Conservation (phyloP, 208 protist species). For the Angomonas deanei region DNA sequence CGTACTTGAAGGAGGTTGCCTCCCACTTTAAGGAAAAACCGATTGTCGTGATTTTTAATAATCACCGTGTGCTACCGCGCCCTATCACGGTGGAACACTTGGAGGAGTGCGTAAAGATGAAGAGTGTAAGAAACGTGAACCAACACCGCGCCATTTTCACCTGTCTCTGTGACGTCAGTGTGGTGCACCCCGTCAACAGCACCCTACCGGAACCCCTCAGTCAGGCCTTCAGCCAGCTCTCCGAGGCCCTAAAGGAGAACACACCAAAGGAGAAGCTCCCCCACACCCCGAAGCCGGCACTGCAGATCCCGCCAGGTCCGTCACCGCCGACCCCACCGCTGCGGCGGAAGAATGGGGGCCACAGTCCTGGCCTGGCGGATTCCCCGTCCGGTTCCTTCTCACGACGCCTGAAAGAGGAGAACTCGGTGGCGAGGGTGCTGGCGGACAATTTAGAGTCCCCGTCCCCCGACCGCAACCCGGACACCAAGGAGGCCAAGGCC, state of each 20-base stretch:
- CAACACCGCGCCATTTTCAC: constrained; percentile 35
- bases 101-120: constrained; percentile 27
- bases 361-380: too few relatives aligned
- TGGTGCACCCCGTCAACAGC: constrained; percentile 48
- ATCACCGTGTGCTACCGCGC: constrained; percentile 45
- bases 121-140: constrained; percentile 25
- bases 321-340: background rate
- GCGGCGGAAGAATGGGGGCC: too few relatives aligned
- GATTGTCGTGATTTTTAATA: constrained; percentile 80
- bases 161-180: constrained; percentile 67
- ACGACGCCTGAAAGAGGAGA: too few relatives aligned
- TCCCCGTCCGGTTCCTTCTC: too few relatives aligned
- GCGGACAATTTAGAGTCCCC: background rate
- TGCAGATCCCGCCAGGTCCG: background rate
- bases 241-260: constrained; percentile 20
- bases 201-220: constrained; percentile 31
- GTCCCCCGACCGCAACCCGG: background rate
- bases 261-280: constrained; percentile 7
- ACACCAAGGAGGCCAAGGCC: background rate
- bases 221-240: constrained; percentile 35
- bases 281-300: constrained; percentile 1
- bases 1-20: constrained; percentile 60
- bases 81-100: constrained; percentile 33
- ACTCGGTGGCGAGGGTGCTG: too few relatives aligned
- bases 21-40: constrained; percentile 41